phyloP scores from a whole-genome alignment of 2,329 filamentous ascomycete species.

The Fusarium coffeatum region DNA sequence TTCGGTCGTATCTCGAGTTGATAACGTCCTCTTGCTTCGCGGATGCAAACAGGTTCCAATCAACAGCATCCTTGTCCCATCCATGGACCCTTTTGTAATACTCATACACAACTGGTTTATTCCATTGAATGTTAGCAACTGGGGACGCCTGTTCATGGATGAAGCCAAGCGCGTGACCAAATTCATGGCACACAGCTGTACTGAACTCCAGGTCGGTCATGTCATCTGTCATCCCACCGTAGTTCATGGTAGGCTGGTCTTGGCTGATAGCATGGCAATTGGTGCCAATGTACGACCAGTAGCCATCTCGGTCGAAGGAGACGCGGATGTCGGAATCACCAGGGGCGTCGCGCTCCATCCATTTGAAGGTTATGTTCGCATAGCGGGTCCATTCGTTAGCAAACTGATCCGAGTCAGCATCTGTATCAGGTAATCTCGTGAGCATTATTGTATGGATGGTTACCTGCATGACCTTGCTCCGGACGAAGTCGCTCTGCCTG shows the following conservation, averaged over 20 bases:
- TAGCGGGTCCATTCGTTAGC: not conserved
- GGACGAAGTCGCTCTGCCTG: not conserved
- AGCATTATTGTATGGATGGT: not conserved
- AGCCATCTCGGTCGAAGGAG: not conserved
- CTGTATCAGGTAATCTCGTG: not conserved
- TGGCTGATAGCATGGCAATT: not conserved
- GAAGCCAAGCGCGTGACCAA: not conserved
- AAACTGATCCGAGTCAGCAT: not conserved
- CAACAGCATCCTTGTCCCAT: not conserved
- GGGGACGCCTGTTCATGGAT: not conserved
- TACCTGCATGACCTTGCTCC: constrained; percentile 1
- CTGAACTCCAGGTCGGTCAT: not conserved
- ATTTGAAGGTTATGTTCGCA: not conserved
- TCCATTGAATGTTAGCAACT: not conserved
- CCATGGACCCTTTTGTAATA: not conserved
- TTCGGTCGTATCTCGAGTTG: not conserved
- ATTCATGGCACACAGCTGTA: not conserved
- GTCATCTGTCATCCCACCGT: not conserved
- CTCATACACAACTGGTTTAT: not conserved
- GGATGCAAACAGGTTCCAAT: not conserved
- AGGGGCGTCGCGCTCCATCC: not conserved
- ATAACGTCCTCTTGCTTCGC: not conserved
- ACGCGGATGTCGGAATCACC: not conserved
- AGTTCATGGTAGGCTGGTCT: not conserved
- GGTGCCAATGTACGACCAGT: not conserved